Percentiles rank a stretch among this genome's conserved stretches.
phyloP scores from a whole-genome alignment of 352 stramenopile genomes.

The Phytophthora nicotianae region DNA sequence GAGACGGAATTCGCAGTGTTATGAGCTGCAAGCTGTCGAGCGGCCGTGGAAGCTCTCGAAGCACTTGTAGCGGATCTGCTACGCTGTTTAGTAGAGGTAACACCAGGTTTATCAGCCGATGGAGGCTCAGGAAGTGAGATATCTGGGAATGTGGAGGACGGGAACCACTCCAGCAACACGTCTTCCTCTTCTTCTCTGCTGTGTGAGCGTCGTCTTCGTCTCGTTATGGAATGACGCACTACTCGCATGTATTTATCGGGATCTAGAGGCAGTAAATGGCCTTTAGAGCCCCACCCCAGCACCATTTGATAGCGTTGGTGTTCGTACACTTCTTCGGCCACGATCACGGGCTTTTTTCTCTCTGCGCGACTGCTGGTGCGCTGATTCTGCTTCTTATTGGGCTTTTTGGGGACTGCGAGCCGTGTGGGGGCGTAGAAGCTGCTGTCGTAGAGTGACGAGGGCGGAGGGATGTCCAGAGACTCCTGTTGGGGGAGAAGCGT shows the following conservation, averaged over 20 bases:
- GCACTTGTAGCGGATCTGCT: slow-evolving; percentile 30
- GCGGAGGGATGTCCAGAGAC: background rate
- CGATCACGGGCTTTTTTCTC: slow-evolving; percentile 24
- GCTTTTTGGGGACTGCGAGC: slow-evolving; percentile 3
- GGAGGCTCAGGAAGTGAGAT: slow-evolving; percentile 46
- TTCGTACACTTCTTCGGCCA: slow-evolving; percentile 68
- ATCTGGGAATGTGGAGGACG: slow-evolving; percentile 61
- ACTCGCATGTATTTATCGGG: slow-evolving; percentile 69
- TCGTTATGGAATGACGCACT: slow-evolving; percentile 23
- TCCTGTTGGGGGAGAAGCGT: slow-evolving; percentile 2
- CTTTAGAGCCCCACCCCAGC: slow-evolving; percentile 77
- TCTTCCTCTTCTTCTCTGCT: slow-evolving; percentile 19
- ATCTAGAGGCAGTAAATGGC: slow-evolving; percentile 73
- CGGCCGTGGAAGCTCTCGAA: background rate
- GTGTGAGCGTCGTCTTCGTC: slow-evolving; percentile 10
- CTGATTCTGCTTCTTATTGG: slow-evolving; percentile 2
- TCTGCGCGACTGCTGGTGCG: background rate
- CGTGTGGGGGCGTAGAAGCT: slow-evolving; percentile 22
- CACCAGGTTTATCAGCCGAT: background rate
- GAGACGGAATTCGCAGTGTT: slow-evolving; percentile 11
- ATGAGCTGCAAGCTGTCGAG: background rate
- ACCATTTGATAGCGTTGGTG: slow-evolving; percentile 75
- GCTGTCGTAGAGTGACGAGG: slow-evolving; percentile 37
- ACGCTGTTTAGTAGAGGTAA: slow-evolving; percentile 20
- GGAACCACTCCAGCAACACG: slow-evolving; percentile 38